Evolutionary conservation across 148 eudicot species (phyloP).

Genomic region (Chenopodium suecicum): DNA sequence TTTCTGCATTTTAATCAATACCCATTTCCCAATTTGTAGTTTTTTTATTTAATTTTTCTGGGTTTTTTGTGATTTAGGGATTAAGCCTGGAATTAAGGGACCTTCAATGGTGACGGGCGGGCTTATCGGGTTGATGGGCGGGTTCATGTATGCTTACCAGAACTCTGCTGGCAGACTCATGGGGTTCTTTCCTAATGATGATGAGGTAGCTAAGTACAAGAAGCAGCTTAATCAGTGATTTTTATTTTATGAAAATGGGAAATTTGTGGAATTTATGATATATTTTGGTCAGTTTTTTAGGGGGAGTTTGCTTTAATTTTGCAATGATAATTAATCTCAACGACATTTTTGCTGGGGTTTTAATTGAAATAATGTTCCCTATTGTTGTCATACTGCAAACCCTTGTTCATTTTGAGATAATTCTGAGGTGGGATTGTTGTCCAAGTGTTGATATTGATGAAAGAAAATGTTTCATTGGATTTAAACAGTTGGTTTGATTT

Average conservation of each 20-base stretch:
- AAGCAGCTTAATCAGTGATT: constrained; percentile 34
- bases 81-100: constrained; percentile 78
- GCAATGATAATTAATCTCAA: constrained; percentile 3
- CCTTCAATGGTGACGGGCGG: constrained; percentile 98
- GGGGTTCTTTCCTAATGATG: constrained; percentile 96
- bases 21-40: background rate
- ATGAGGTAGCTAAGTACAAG: constrained; percentile 77
- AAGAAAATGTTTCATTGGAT: background rate
- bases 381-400: background rate
- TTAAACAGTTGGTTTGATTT: background rate
- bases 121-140: constrained; percentile 81
- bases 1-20: background rate
- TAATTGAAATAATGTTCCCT: constrained; percentile 9
- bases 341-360: background rate
- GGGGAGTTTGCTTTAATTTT: constrained; percentile 7
- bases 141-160: constrained; percentile 96
- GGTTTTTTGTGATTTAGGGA: constrained; percentile 43
- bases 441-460: constrained; percentile 12
- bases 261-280: background rate
- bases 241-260: background rate
- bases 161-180: constrained; percentile 92
- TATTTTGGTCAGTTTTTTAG: constrained; percentile 8
- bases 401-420: background rate
- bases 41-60: background rate
- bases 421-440: background rate